Conservation (phyloP, 2,329 filamentous ascomycete genomes). For the Teratosphaeria nubilosa region DNA sequence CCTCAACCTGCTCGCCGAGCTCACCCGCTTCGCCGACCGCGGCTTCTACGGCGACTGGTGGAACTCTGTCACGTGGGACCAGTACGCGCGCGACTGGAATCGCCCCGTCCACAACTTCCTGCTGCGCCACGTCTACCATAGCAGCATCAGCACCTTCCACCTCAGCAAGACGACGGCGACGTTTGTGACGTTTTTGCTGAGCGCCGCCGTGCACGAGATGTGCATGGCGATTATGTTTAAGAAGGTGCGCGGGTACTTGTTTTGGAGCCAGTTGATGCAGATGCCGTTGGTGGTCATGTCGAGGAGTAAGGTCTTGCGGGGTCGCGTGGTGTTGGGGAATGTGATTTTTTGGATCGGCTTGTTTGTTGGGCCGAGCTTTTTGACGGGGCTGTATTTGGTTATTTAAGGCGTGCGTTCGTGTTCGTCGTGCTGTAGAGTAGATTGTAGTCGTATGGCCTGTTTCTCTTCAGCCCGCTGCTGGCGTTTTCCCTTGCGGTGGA, state of each 20-base stretch:
- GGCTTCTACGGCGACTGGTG: constrained; percentile 52
- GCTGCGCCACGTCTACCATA: constrained; percentile 69
- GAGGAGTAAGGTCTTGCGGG: constrained; percentile 55
- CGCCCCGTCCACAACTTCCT: constrained; percentile 70
- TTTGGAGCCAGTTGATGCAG: constrained; percentile 65
- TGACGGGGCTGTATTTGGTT: constrained; percentile 43
- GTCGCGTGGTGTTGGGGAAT: constrained; percentile 56
- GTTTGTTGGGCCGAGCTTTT: constrained; percentile 63
- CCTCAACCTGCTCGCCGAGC: constrained; percentile 64
- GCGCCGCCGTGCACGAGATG: constrained; percentile 61
- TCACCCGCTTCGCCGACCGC: constrained; percentile 67
- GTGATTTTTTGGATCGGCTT: constrained; percentile 69
- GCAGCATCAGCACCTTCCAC: constrained; percentile 61
- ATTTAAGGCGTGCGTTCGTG: constrained; percentile 21
- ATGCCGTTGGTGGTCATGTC: constrained; percentile 59
- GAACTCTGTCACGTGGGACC: constrained; percentile 54
- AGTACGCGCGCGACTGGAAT: constrained; percentile 75
- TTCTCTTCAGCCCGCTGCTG: too few species aligned
- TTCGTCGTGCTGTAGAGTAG: too few species aligned
- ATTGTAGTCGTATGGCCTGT: too few species aligned
- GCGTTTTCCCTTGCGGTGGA: too few species aligned
- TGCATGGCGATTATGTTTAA: constrained; percentile 75
- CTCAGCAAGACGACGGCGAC: constrained; percentile 62
- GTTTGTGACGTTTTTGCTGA: constrained; percentile 64
- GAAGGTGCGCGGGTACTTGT: constrained; percentile 63